A percentile compares a stretch with the other conserved stretches of the same genome.
These are phyloP conservation scores for Apiospora arundinis DNA, from an alignment of 2,329 filamentous ascomycete genomes.

Conservation along the genomic window DNA sequence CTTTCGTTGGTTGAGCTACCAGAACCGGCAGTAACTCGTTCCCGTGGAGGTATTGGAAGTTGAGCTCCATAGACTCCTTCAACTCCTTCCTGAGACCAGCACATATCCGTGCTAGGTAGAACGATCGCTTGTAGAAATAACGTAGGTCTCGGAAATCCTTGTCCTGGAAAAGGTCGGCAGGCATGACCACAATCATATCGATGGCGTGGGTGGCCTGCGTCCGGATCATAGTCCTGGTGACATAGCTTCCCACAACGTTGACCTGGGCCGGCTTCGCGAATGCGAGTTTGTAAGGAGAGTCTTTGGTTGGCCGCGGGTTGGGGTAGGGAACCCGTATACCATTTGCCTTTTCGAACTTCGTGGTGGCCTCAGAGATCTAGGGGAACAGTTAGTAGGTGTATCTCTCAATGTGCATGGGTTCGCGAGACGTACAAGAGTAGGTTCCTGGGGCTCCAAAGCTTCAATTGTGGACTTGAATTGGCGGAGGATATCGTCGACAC, in stretches of 20 bases:
- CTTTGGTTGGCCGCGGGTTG: constrained; percentile 75
- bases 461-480: constrained; percentile 61
- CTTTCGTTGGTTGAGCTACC: constrained; percentile 46
- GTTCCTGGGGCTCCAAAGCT: constrained; percentile 54
- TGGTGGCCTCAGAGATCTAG: constrained; percentile 69
- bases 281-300: constrained; percentile 81
- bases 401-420: not conserved
- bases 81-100: constrained; percentile 68
- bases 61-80: constrained; percentile 59
- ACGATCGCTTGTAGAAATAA: constrained; percentile 94
- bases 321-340: constrained; percentile 75
- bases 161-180: constrained; percentile 79
- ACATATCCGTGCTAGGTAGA: constrained; percentile 85
- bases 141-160: constrained; percentile 94
- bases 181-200: constrained; percentile 90
- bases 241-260: constrained; percentile 90
- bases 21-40: constrained; percentile 79
- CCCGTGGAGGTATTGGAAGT: constrained; percentile 72
- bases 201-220: constrained; percentile 64
- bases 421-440: constrained; percentile 53
- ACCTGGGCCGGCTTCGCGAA: constrained; percentile 78
- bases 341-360: constrained; percentile 25
- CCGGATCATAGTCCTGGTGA: constrained; percentile 75
- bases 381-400: constrained; percentile 17
- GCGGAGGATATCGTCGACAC: constrained; percentile 56